phyloP scores from a whole-genome alignment of 176 grass and related monocot genomes.

The Pontederia crassipes region DNA sequence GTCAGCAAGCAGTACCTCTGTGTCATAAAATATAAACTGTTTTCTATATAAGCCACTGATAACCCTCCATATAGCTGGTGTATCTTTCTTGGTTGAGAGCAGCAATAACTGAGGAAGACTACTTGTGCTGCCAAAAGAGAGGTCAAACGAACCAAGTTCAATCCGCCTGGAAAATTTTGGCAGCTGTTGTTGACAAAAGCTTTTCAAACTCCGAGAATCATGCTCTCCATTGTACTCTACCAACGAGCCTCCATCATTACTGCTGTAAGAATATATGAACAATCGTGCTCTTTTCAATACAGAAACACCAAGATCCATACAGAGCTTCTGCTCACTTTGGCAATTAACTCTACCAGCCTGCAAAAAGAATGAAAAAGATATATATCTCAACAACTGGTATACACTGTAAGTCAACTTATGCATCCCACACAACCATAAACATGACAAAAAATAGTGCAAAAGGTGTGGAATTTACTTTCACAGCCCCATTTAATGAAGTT shows the following conservation, averaged over 20 bases:
- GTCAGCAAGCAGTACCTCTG: conserved; percentile 38
- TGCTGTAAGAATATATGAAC: conserved; percentile 70
- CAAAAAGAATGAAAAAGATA: conserved; percentile 11
- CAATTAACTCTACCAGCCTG: conserved; percentile 88
- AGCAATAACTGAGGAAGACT: conserved; percentile 73
- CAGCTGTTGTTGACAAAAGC: conserved; percentile 80
- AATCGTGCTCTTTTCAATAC: conserved; percentile 44
- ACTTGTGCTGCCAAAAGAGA: conserved; percentile 30
- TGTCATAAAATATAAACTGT: conserved; percentile 62
- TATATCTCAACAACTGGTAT: conserved; percentile 4
- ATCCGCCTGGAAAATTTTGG: conserved; percentile 78
- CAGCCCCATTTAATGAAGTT: conserved; percentile 47
- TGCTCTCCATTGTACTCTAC: conserved; percentile 73
- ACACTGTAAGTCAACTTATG: not conserved
- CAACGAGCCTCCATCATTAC: conserved; percentile 55
- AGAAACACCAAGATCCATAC: conserved; percentile 49
- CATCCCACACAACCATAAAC: not conserved
- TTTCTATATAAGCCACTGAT: conserved; percentile 70
- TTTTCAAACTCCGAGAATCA: conserved; percentile 70
- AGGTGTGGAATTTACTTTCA: conserved; percentile 32
- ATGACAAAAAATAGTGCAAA: not conserved
- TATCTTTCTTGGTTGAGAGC: conserved; percentile 79
- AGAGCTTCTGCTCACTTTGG: conserved; percentile 49
- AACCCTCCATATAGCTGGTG: conserved; percentile 75
- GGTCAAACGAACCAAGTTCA: conserved; percentile 46